Percentiles rank a stretch among this genome's conserved stretches.
phyloP scores from a whole-genome alignment of 306 rosid species.

The Abrus precatorius region DNA sequence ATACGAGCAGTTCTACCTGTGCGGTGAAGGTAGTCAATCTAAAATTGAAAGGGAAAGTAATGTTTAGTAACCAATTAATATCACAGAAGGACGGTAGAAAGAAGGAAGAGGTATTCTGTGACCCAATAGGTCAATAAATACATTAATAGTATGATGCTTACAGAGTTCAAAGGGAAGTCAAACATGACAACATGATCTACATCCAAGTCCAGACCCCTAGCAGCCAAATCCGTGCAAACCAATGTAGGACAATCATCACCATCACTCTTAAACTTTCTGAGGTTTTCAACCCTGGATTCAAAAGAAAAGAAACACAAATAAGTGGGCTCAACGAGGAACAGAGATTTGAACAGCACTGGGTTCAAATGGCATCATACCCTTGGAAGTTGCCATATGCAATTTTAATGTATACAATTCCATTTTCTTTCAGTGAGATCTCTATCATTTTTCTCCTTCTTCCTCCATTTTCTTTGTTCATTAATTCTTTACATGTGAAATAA shows the following conservation, averaged over 20 bases:
- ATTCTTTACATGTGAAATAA: background rate
- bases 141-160: slow-evolving; percentile 52
- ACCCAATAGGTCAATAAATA: background rate
- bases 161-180: slow-evolving; percentile 92
- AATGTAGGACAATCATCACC: slow-evolving; percentile 92
- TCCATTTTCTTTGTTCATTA: slow-evolving; percentile 20
- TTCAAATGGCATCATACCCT: background rate
- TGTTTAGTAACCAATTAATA: slow-evolving; percentile 18
- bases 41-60: slow-evolving; percentile 40
- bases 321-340: slow-evolving; percentile 34
- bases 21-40: slow-evolving; percentile 98
- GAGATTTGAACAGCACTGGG: slow-evolving; percentile 1
- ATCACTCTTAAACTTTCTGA: slow-evolving; percentile 85
- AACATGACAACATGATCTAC: slow-evolving; percentile 99
- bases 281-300: slow-evolving; percentile 87
- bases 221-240: slow-evolving; percentile 98
- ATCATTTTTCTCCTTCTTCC: background rate
- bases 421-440: background rate
- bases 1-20: slow-evolving; percentile 99
- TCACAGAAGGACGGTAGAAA: background rate
- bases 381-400: slow-evolving; percentile 7
- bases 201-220: slow-evolving; percentile 95
- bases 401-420: slow-evolving; percentile 1
- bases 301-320: slow-evolving; percentile 40
- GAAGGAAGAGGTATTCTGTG: background rate